Evolutionary conservation across 129 eudicot species (phyloP), one percentile per base, ranked within the genome.

Genomic region (Arctium minus): DNA sequence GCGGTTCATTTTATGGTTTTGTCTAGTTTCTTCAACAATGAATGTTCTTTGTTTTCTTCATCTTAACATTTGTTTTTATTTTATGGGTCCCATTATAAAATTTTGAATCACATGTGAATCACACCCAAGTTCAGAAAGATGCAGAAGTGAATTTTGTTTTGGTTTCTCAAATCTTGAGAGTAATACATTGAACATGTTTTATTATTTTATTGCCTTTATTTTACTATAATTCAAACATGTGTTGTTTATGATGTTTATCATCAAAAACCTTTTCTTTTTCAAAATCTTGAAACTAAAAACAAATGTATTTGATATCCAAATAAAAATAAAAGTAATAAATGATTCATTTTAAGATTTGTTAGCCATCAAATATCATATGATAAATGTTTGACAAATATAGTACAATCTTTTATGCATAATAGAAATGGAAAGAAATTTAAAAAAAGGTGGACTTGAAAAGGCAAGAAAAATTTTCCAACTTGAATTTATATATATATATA

Each of bases 111-210:
- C 48, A 36, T 67, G 77, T 76, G 81, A 76, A 76, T 7, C 53
- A 70, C 35, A 29, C 48, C 17, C 65, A 30, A 33, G 15, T 15
- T 75, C 31, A 22, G 72, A 22, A 32, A 77, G 74, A 35, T 27
- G 70, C 35, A 27, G 53, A 83, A 36, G n/a, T 53, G 1, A 37
- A 70, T 37, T 77, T 77, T 70, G 82, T 36, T 83, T 77, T 70
- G 82, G 65, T 70, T 76, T 83, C 82, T 48, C 62, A 27, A 30
- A 29, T 40, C 48, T 15, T 17, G 27, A 30, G 38, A 7, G 15
- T 8, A 53, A 70, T 82, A 44, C 86, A 77, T 68, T 40, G 77
- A 77, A 83, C 65, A 31, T 29, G 31, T 60, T 72, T 72, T 29
- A 8, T 46, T 70, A 8, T 8, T 17, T 70, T 2, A 64, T 64